Percentiles rank a stretch among this genome's conserved stretches.
These are phyloP conservation scores for Epichloe baconii DNA, from an alignment of 2,329 filamentous ascomycete species.

Conservation along the genomic window DNA sequence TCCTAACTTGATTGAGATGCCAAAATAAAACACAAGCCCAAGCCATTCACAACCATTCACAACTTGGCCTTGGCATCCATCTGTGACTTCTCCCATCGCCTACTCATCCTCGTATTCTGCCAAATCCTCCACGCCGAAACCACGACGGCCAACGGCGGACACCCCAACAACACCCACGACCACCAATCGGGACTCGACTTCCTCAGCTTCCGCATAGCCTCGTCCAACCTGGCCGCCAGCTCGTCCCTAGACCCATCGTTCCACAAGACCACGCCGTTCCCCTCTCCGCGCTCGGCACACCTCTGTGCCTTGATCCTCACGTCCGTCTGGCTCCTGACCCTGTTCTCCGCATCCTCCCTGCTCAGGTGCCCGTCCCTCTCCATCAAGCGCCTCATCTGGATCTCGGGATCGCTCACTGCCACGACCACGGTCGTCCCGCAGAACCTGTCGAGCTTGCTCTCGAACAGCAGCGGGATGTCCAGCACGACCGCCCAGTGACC, in stretches of 20 bases:
- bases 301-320: conserved; percentile 70
- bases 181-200: conserved; percentile 65
- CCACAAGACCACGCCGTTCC: conserved; percentile 71
- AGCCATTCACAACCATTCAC: neutral
- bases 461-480: conserved; percentile 85
- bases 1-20: too few species aligned
- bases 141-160: conserved; percentile 60
- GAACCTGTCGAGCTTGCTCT: conserved; percentile 71
- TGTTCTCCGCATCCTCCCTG: conserved; percentile 74
- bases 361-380: conserved; percentile 66
- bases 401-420: conserved; percentile 61
- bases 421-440: conserved; percentile 83
- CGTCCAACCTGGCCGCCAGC: conserved; percentile 52
- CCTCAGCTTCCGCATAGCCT: conserved; percentile 51
- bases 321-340: conserved; percentile 77
- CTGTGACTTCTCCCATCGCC: conserved; percentile 45
- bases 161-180: conserved; percentile 56
- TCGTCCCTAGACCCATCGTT: conserved; percentile 70
- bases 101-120: conserved; percentile 57
- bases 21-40: too few species aligned
- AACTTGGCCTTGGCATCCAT: conserved; percentile 8
- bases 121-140: conserved; percentile 60
- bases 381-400: conserved; percentile 71
- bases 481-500: conserved; percentile 84
- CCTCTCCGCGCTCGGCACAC: conserved; percentile 50